These are phyloP conservation scores for Geotrichum bryndzae DNA, from an alignment of 1,139 yeast species.

Conservation along the genomic window DNA sequence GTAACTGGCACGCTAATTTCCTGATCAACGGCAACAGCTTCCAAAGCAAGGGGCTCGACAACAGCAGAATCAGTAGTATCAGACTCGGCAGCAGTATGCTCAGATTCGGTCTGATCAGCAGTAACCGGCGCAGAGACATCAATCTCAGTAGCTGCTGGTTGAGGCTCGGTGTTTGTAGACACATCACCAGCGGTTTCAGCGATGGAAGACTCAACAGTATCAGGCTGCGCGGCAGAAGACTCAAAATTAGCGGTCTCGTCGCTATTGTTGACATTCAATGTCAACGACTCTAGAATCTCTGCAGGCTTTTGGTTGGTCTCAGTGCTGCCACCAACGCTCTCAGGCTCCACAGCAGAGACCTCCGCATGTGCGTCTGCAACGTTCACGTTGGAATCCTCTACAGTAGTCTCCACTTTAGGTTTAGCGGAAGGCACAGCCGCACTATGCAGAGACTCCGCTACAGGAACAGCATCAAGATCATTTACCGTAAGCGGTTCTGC, in stretches of 20 bases:
- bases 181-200: not conserved
- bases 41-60: not conserved
- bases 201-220: slow-evolving; percentile 2
- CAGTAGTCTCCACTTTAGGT: not conserved
- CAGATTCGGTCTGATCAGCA: not conserved
- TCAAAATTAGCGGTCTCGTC: not conserved
- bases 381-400: not conserved
- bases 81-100: not conserved
- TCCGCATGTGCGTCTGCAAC: not conserved
- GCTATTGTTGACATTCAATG: no score
- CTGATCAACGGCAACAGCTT: no score
- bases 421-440: not conserved
- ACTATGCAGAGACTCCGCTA: not conserved
- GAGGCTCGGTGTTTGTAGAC: not conserved
- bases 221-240: slow-evolving; percentile 9
- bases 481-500: not conserved
- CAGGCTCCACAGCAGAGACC: not conserved
- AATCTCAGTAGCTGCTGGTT: not conserved
- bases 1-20: no score
- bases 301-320: not conserved
- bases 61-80: not conserved
- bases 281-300: not conserved
- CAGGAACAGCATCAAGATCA: not conserved
- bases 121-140: not conserved
- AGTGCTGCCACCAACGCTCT: not conserved